Evolutionary conservation across 345 rosid species (phyloP), one percentile per base, ranked within the genome.

Genomic region (Salix udensis): DNA sequence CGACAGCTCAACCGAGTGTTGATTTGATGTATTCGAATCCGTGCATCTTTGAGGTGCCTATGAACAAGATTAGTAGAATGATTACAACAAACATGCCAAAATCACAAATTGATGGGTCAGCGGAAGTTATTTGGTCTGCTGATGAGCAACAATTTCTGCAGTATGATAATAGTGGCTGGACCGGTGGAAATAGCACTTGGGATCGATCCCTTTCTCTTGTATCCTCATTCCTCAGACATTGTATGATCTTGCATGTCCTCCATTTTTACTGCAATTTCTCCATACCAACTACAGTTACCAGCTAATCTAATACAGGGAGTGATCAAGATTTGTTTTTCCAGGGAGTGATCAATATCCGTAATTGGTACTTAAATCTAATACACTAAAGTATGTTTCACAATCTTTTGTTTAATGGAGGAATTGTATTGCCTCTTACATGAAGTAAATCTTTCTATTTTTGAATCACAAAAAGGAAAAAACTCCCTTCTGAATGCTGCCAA

Each of bases 141-240:
- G 86, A 87, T 1, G 86, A 87, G 66, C 85, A 74, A 26, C 87
- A 83, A 67, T 74, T 84, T 68, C 42, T 71, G 77, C 86, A 77
- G 6, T 28, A 28, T 66, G 81, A 81, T 23, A 81, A 71, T 40
- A 76, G 71, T 61, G 76, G 77, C 30, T 81, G 84, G 86, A 18
- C 19, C 9, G 79, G 70, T 30, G 46, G 71, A 55, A 77, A 65
- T 40, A 66, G 52, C 58, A 48, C 77, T 15, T 88, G 90, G 86
- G 91, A 86, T 83, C 91, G 31, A 30, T 30, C 31, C 86, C 67
- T 76, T 82, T 30, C 73, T 84, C 24, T 87, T 68, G 79, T 77
- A 67, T 82, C 87, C 36, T 84, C 85, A 34, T 77, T 84, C 87
- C 36, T 84, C 85, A 26, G 75, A 85, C 44, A 37, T 10, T 58